Evolutionary conservation across 306 rosid species (phyloP).

Genomic region (Canavalia gladiata): DNA sequence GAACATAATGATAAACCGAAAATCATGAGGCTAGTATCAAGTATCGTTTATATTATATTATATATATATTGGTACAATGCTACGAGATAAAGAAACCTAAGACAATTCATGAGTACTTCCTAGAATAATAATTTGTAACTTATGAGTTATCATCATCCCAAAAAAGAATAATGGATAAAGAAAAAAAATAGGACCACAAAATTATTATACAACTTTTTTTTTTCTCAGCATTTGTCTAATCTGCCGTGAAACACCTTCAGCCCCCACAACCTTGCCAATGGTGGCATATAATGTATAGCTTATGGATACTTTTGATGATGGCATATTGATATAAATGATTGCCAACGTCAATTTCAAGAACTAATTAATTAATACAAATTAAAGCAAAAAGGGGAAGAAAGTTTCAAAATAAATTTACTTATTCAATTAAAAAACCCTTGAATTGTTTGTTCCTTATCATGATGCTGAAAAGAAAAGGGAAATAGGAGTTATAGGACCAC

Average conservation of each 20-base stretch:
- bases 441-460: slow-evolving; percentile 23
- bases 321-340: slow-evolving; percentile 40
- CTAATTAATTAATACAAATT: slow-evolving; percentile 14
- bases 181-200: slow-evolving; percentile 49
- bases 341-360: not conserved
- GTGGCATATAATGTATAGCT: not conserved
- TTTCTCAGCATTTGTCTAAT: slow-evolving; percentile 43
- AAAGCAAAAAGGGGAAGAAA: slow-evolving; percentile 10
- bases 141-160: slow-evolving; percentile 10
- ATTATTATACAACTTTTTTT: slow-evolving; percentile 38
- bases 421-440: not conserved
- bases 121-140: slow-evolving; percentile 44
- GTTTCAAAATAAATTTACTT: slow-evolving; percentile 2
- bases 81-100: slow-evolving; percentile 19
- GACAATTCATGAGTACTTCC: slow-evolving; percentile 18
- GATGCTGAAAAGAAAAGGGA: not conserved
- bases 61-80: not conserved
- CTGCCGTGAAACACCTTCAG: slow-evolving; percentile 43
- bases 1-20: not conserved
- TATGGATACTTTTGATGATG: slow-evolving; percentile 19
- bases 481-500: slow-evolving; percentile 48
- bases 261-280: slow-evolving; percentile 33
- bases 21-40: slow-evolving; percentile 3
- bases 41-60: not conserved
- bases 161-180: slow-evolving; percentile 34